Base-by-base conservation (phyloP, 2,329 filamentous ascomycete genomes). In the Coniella lustricola region DNA sequence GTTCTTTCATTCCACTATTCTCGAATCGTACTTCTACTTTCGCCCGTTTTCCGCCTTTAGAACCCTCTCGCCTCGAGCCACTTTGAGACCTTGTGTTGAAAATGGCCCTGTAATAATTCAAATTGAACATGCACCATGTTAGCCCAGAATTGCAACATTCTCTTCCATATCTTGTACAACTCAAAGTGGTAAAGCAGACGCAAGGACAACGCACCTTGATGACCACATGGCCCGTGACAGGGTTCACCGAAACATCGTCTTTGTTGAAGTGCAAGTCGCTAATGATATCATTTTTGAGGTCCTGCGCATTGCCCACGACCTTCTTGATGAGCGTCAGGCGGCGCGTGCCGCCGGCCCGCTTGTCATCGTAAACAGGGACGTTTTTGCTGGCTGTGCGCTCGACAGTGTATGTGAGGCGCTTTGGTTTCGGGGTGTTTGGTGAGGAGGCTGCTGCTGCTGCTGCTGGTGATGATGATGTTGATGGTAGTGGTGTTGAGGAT, bases 311-410 rank as follows among this genome's bases (percentile, higher is more conserved):
- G 14, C 93, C 93, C 49, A 88, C 81, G 43, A 91, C 76, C 67
- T 87, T 90, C 64, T 89, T 85, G 48, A 98, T 69, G 49, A 80
- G 67, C 4, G 91, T 94, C 59, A 86, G 68, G 59, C 82, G 79
- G 61, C 82, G 74, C 55, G 87, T 93, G 13, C 88, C 87, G 45
- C 89, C 89, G 12, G 81, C 75, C 70, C 87, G 90, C 55, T 69
- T 72, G 56, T 81, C 73, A 14, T 82, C 73, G 69, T 97, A 98
- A 38, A 97, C 77, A 20, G 88, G 82, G 3, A 93, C 71, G 56
- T 88, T 81, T 41, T 81, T 78, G 33, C 79, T 83, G 1, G 74
- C 69, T 3, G 88, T 91, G 53, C 89, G 84, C 44, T 73, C 73
- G 55, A 97, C 76, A 59, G 82, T 76, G 71, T 90, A 95, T 10